phyloP scores from a whole-genome alignment of 176 grass and related monocot species.

The Carex pumila region DNA sequence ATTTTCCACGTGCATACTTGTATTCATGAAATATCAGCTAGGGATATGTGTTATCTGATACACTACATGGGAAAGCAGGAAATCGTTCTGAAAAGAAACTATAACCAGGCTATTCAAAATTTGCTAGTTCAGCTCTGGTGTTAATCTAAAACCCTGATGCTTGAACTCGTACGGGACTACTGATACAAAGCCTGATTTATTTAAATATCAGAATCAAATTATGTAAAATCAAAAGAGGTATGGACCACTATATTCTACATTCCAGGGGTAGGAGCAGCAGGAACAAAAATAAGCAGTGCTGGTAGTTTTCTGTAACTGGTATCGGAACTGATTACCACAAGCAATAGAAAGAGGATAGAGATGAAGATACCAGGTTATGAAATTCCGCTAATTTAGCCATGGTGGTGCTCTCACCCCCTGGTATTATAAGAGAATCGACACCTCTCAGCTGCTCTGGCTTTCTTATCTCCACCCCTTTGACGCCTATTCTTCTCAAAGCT shows the following conservation, averaged over 20 bases:
- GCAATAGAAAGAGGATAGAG: not conserved
- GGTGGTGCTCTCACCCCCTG: slow-evolving; percentile 99
- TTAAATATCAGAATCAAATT: not conserved
- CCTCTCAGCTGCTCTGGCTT: slow-evolving; percentile 66
- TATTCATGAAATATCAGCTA: not conserved
- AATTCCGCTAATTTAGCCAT: slow-evolving; percentile 94
- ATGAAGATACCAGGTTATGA: slow-evolving; percentile 61
- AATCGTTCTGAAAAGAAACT: not conserved
- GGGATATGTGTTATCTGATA: not conserved
- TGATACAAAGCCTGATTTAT: not conserved
- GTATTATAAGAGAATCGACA: slow-evolving; percentile 85
- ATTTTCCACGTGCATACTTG: not conserved
- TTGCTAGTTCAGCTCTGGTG: not conserved
- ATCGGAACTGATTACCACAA: not conserved
- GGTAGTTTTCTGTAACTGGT: not conserved
- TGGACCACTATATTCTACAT: not conserved
- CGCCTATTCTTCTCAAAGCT: slow-evolving; percentile 92
- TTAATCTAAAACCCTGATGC: not conserved
- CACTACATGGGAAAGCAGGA: not conserved
- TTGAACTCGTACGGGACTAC: not conserved
- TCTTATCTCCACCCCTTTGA: slow-evolving; percentile 71
- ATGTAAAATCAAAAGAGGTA: not conserved
- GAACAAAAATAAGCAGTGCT: not conserved
- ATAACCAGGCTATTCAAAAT: not conserved
- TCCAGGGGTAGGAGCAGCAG: not conserved